Evolutionary conservation across 108 stramenopile genomes (phyloP), one percentile per base, ranked within the genome.

Genomic region (Cyclotella choctawhatcheeana): DNA sequence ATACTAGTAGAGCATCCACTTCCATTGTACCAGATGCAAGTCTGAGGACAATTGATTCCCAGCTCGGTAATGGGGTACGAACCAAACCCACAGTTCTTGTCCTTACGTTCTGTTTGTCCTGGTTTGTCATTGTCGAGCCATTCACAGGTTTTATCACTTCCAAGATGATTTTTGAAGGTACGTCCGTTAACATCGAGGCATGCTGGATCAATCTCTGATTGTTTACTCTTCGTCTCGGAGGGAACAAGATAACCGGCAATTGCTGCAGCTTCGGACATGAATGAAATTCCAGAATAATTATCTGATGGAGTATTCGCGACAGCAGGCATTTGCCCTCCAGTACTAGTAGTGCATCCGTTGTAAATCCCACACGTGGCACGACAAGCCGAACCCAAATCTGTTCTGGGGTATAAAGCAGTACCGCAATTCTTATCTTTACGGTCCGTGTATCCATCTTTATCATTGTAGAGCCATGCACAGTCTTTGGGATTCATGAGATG

Each of bases 391-490:
- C 73, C 73, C 65, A 74, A 40, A 25, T 66, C 73, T 16, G 73
- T 74, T 52, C 20, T 44, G 27, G 21, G 29, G 43, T 58, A 56
- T 2, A 40, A 10, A 0, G 62, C 2, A 21, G 44, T 48, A 13
- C 73, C 73, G 25, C 73, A 74, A 52, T 74, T 74, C 35, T 66
- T 66, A 51, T 74, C 64, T 58, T 74, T 74, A 2, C 73, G 56
- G 25, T 74, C 73, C 0, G 64, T 66, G 6, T 51, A 58, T 5
- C 73, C 73, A 1, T 48, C 47, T 25, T 67, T 74, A 16, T 67
- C 64, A 37, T 74, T 74, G 58, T 35, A 45, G 8, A 74, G 55
- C 73, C 73, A 74, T 6, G 16, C 32, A 51, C 73, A 74, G 33
- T 66, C 65, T 56, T 67, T 74, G 35, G 56, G 73, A 47, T 67